Base-by-base conservation (phyloP, 2,329 filamentous ascomycete genomes). In the Hortaea werneckii region DNA sequence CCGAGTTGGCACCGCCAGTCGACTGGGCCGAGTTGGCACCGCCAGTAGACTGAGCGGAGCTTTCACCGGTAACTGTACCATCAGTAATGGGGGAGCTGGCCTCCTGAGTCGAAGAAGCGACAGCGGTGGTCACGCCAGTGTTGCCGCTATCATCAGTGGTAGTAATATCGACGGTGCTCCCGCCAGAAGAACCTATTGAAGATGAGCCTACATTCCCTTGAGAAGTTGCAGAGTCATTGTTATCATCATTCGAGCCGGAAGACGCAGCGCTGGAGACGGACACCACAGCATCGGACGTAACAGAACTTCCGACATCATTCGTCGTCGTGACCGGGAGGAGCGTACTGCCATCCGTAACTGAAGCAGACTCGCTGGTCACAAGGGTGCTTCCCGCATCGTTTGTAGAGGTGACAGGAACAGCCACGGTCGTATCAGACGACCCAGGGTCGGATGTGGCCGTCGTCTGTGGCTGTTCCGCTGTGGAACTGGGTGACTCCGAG, bases 81-180 rank as follows among this genome's bases (percentile, higher is more conserved):
- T 41, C 49, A 29, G 44, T 43, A 28, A 54, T 41, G 20, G 50
- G 46, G 3, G 46, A 44, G 35, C 50, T 54, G 8, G 54, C 55
- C 29, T 44, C 44, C 5, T 49, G 44, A 8, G 51, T 54, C n/a
- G 53, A 52, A 8, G 48, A 48, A 5, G 48, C 55, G 29, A 54
- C 51, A 6, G 47, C 45, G 13, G 54, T 53, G 20, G 54, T 51
- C 13, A 50, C 50, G 12, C 44, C 44, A 6, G 55, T 52, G 46
- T 48, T 54, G 29, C 57, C 52, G 13, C 38, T 46, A 13, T 46
- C 43, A 37, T 57, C 50, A 10, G 59, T 61, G 28, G 58, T 60
- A 6, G 57, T 55, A 29, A 57, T 29, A 12, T 47, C 44, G 6
- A 58, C 51, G 29, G 56, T 58, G 27, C 52, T 54, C 27, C 48